Evolutionary conservation across 805 yeast species (phyloP), one percentile per base, ranked within the genome.

Genomic region (Yamadazyma phyllophila): DNA sequence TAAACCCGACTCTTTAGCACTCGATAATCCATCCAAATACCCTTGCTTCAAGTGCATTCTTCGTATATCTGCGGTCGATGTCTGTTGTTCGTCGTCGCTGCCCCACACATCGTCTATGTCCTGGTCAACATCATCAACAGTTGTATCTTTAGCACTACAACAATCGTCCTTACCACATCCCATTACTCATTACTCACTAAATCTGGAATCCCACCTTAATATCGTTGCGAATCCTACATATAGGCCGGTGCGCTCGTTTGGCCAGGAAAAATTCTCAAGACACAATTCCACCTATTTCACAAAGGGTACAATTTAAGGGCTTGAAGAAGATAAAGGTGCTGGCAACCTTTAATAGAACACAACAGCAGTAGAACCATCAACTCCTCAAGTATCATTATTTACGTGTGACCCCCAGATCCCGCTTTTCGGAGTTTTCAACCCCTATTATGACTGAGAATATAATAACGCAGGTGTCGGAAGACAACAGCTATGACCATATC

Each of bases 11-110:
- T 87, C 95, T 55, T 88, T 83, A 4, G 88, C 79, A 12, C 61
- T 64, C 1, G 88, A 71, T 5, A 91, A 58, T 0, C 97, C 98
- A 49, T 85, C 96, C 4, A 88, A 63, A 54, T 88, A 91, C 0
- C 97, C 98, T 50, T 84, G 84, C 51, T 86, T 87, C 7, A 72
- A 73, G 59, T 91, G 97, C 8, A 72, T 74, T 26, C 91, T 65
- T 53, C 78, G 67, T 39, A 84, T 43, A 47, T 63, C 69, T 16
- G 61, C 60, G 33, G 44, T 39, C 12, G 41, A 42, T n/a, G 26
- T 27, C 2, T 43, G 49, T 10, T 48, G 41, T 20, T 47, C 45
- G 1, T 46, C 50, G n/a, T 60, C 67, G 5, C 57, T 61, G 12
- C 54, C 63, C 71, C 71, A 67, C 4, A 66, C 48, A 44, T 65